Base-by-base conservation (phyloP, 2,329 filamentous ascomycete species). In the Rutstroemia sydowiana region DNA sequence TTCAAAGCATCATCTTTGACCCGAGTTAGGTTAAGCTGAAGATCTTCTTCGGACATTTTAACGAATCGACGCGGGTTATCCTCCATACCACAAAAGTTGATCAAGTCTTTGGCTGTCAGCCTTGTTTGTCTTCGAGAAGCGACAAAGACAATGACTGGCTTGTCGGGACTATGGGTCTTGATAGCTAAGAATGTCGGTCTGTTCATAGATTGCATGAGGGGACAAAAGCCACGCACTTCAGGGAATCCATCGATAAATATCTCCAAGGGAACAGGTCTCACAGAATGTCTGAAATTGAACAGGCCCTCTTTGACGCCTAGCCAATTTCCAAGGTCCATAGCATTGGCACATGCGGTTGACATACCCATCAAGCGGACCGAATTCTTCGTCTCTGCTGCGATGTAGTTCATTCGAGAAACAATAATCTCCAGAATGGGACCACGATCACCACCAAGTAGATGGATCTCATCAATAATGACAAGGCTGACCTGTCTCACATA, bases 161-260 rank as follows among this genome's bases (percentile, higher is more conserved):
- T 97, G 48, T 90, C 85, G 0, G 95, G 93, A 39, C 91, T 96
- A 69, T 98, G 95, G 10, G 85, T 89, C 69, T 98, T 96, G 69
- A 98, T 93, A 0, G 93, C 93, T 30, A 97, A 73, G 70, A 97
- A 98, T 0, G 93, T 96, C 2, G 93, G 93, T 6, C 93, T 80
- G 65, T 98, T 98, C 93, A 98, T 98, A 0, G 90, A 95, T 70
- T 97, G 92, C 93, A 98, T 98, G 59, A 98, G 71, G 0, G 93
- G 90, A 63, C 92, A 97, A 73, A 98, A 98, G 0, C 93, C 93
- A 54, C 92, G 81, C 60, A 93, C 86, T 65, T 97, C 89, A 0
- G 93, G 91, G 66, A 98, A 98, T 0, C 93, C 95, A 66, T 98
- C 93, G 59, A 98, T 98, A 69, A 88, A 98, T 40, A 96, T 88